Conservation (phyloP, 176 grass and related monocot genomes). For the Microstegium vimineum region DNA sequence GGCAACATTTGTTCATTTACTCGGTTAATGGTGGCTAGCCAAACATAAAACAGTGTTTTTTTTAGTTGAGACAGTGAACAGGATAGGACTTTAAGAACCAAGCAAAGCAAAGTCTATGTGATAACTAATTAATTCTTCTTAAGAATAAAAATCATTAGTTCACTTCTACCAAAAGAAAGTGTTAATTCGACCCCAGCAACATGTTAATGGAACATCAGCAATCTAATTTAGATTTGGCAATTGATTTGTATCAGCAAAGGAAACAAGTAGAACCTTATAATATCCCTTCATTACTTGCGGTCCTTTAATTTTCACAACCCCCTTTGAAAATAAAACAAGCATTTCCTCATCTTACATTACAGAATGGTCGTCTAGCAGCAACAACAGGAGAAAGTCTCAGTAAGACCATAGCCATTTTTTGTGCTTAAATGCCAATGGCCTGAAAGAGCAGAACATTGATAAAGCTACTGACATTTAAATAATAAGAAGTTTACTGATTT, state of each 20-base stretch:
- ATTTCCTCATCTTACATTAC: constrained; percentile 55
- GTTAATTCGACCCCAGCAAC: not conserved
- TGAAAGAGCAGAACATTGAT: constrained; percentile 42
- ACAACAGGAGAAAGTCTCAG: constrained; percentile 94
- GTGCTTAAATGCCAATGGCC: constrained; percentile 84
- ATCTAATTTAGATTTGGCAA: not conserved
- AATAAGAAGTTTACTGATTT: constrained; percentile 2
- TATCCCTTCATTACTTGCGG: constrained; percentile 93
- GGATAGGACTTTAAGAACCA: no score
- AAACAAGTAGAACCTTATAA: constrained; percentile 71
- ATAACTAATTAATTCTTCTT: not conserved
- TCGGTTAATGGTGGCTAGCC: no score
- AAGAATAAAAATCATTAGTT: not conserved
- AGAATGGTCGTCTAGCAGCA: constrained; percentile 67
- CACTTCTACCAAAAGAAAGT: not conserved
- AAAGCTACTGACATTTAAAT: constrained; percentile 14
- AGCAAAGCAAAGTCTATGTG: no score
- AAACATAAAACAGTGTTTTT: no score
- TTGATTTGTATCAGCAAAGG: constrained; percentile 5
- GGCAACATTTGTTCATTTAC: no score
- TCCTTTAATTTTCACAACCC: constrained; percentile 86
- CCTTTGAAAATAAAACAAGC: constrained; percentile 44
- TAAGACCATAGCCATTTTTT: constrained; percentile 98
- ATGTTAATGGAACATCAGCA: constrained; percentile 19
- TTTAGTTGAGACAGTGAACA: no score